Conservation (phyloP, 1,139 yeast species). For the Sugiyamaella castrensis region DNA sequence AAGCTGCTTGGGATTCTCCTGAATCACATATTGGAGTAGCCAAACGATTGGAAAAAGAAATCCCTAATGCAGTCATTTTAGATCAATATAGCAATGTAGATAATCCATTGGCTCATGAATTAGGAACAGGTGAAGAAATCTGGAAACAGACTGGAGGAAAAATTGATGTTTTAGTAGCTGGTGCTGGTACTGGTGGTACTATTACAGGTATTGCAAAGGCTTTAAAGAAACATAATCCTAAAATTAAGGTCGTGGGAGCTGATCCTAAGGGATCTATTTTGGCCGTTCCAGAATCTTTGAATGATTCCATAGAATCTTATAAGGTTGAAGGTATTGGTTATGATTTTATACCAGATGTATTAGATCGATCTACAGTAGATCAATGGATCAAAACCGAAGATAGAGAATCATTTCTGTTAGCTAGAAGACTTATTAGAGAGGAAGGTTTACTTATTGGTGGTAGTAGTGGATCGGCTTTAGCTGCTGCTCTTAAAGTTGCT, state of each 20-base stretch:
- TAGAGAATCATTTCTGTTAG: slow-evolving; percentile 72
- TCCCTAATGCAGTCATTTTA: slow-evolving; percentile 79
- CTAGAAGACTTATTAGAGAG: slow-evolving; percentile 78
- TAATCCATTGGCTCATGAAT: slow-evolving; percentile 82
- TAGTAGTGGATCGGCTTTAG: slow-evolving; percentile 80
- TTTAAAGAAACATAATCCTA: slow-evolving; percentile 67
- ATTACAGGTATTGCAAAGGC: slow-evolving; percentile 75
- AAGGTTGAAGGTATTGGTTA: slow-evolving; percentile 92
- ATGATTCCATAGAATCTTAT: slow-evolving; percentile 57
- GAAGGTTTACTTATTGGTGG: slow-evolving; percentile 91
- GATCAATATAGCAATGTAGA: slow-evolving; percentile 79
- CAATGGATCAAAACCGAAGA: slow-evolving; percentile 87
- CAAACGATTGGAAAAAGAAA: slow-evolving; percentile 72
- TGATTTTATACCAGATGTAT: slow-evolving; percentile 82
- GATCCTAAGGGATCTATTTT: slow-evolving; percentile 87
- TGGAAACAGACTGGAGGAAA: slow-evolving; percentile 78
- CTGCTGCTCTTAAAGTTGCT: slow-evolving; percentile 73
- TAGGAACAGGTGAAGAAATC: slow-evolving; percentile 82
- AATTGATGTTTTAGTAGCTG: slow-evolving; percentile 75
- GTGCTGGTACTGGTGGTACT: slow-evolving; percentile 91
- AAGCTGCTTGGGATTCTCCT: slow-evolving; percentile 92
- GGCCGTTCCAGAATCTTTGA: slow-evolving; percentile 76
- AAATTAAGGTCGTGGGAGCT: slow-evolving; percentile 68
- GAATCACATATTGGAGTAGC: slow-evolving; percentile 93
- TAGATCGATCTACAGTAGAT: slow-evolving; percentile 65